A percentile compares a stretch with the other conserved stretches of the same genome.
Evolutionary conservation across 768 basidiomycete species (phyloP).

Genomic region (Mrakia gelida): DNA sequence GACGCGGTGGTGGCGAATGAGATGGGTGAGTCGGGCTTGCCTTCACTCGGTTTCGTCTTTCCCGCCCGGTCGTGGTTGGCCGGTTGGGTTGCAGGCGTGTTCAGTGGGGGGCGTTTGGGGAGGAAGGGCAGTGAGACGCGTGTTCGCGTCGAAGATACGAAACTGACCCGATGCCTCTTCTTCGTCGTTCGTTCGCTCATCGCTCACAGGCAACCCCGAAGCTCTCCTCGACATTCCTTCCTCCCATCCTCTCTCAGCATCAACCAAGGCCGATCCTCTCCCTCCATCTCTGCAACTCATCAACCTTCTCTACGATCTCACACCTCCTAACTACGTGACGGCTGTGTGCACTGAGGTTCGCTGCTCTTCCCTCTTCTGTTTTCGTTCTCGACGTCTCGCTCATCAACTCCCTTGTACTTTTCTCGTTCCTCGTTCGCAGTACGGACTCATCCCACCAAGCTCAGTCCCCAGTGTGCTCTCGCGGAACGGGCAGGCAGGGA

Average conservation of each 20-base stretch:
- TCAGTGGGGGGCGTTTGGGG: too few species aligned
- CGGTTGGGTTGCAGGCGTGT: too few species aligned
- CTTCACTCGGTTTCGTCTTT: not conserved
- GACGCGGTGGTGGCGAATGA: constrained; percentile 97
- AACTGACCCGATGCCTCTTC: constrained; percentile 33
- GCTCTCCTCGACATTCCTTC: constrained; percentile 21
- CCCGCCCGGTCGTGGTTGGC: too few species aligned
- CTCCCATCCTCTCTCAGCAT: constrained; percentile 14
- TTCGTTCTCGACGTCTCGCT: not conserved
- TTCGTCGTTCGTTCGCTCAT: constrained; percentile 30
- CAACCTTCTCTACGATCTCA: constrained; percentile 89
- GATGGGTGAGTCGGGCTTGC: constrained; percentile 57
- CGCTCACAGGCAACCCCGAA: constrained; percentile 9
- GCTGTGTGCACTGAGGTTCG: constrained; percentile 81
- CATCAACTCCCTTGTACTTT: not conserved
- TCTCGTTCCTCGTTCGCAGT: not conserved
- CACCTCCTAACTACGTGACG: constrained; percentile 85
- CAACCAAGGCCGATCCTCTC: constrained; percentile 49
- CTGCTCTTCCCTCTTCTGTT: not conserved
- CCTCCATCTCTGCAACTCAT: constrained; percentile 53
- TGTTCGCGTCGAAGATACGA: constrained; percentile 32
- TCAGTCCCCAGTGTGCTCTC: constrained; percentile 21
- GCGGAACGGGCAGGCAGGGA: not conserved
- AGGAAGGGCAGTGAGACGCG: too few species aligned
- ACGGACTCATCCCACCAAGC: constrained; percentile 26